These are phyloP conservation scores for Globisporangium megalacanthum DNA, from an alignment of 352 stramenopile species.

Conservation along the genomic window DNA sequence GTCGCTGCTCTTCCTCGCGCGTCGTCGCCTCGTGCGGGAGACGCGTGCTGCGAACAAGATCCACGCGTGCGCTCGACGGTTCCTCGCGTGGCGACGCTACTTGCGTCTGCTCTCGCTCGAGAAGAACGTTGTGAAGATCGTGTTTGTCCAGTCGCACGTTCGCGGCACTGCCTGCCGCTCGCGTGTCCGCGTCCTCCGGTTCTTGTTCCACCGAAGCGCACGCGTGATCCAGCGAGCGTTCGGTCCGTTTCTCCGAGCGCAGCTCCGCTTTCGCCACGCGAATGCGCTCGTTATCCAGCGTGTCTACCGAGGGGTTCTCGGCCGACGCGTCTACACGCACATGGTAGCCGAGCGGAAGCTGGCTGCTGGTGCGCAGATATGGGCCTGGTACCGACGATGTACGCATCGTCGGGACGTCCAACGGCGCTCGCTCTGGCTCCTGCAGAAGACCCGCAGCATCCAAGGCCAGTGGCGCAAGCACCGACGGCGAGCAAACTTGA, in stretches of 20 bases:
- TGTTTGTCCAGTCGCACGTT: slow-evolving; percentile 37
- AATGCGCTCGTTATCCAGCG: slow-evolving; percentile 44
- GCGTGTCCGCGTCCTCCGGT: slow-evolving; percentile 22
- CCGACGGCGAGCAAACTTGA: slow-evolving; percentile 24
- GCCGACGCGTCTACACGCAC: slow-evolving; percentile 15
- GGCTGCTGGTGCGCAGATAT: slow-evolving; percentile 20
- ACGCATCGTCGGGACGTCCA: slow-evolving; percentile 26
- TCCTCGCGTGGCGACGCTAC: slow-evolving; percentile 45
- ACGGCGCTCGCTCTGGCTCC: slow-evolving; percentile 33
- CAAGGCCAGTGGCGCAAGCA: slow-evolving; percentile 58
- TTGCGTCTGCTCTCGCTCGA: slow-evolving; percentile 35
- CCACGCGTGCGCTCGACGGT: slow-evolving; percentile 34
- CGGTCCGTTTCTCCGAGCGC: slow-evolving; percentile 20
- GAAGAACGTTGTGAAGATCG: slow-evolving; percentile 27
- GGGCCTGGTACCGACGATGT: slow-evolving; percentile 49
- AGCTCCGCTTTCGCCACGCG: slow-evolving; percentile 21
- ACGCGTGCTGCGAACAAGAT: slow-evolving; percentile 43
- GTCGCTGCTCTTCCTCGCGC: slow-evolving; percentile 33
- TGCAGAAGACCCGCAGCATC: slow-evolving; percentile 44
- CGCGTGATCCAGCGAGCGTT: slow-evolving; percentile 42
- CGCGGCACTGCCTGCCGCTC: slow-evolving; percentile 34
- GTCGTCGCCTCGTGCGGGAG: slow-evolving; percentile 32
- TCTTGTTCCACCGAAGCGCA: slow-evolving; percentile 20
- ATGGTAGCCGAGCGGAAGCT: slow-evolving; percentile 19
- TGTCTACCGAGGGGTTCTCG: slow-evolving; percentile 35